Conservation (phyloP, 345 rosid species). For the Aurinia saxatilis region DNA sequence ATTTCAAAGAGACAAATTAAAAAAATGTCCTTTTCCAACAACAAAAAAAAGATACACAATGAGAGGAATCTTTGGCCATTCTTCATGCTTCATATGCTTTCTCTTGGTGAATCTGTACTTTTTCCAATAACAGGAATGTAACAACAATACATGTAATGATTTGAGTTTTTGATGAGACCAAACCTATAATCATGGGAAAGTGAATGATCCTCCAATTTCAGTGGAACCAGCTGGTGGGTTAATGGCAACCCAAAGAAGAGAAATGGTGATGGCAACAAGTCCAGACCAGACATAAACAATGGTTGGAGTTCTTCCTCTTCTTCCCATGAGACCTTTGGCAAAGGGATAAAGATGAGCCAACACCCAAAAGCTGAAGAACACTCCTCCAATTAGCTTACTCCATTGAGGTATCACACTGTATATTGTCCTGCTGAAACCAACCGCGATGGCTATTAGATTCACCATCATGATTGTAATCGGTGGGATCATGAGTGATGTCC, state of each 20-base stretch:
- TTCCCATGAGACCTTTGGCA: constrained; percentile 96
- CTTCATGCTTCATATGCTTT: no score
- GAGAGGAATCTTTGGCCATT: background rate
- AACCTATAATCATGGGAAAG: constrained; percentile 61
- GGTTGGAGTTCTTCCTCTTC: constrained; percentile 96
- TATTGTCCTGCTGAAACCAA: constrained; percentile 85
- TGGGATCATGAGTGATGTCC: constrained; percentile 92
- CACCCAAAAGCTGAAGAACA: constrained; percentile 98
- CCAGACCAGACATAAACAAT: constrained; percentile 98
- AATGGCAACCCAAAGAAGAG: constrained; percentile 95
- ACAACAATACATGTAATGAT: background rate
- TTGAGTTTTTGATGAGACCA: constrained; percentile 12
- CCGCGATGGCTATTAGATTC: constrained; percentile 82
- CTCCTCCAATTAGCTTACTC: constrained; percentile 87
- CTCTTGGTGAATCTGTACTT: background rate
- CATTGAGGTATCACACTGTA: constrained; percentile 84
- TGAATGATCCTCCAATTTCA: constrained; percentile 88
- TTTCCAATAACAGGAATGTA: constrained; percentile 1
- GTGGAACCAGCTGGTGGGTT: constrained; percentile 69
- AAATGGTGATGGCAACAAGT: constrained; percentile 85
- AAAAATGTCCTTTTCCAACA: constrained; percentile 23
- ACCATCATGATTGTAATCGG: constrained; percentile 95
- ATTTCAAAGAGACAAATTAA: constrained; percentile 6
- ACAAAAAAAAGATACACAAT: background rate
- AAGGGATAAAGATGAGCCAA: constrained; percentile 96